Percentiles rank a stretch among this genome's conserved stretches.
These are phyloP conservation scores for Secale cereale DNA, from an alignment of 176 grass and related monocot species.

Conservation along the genomic window DNA sequence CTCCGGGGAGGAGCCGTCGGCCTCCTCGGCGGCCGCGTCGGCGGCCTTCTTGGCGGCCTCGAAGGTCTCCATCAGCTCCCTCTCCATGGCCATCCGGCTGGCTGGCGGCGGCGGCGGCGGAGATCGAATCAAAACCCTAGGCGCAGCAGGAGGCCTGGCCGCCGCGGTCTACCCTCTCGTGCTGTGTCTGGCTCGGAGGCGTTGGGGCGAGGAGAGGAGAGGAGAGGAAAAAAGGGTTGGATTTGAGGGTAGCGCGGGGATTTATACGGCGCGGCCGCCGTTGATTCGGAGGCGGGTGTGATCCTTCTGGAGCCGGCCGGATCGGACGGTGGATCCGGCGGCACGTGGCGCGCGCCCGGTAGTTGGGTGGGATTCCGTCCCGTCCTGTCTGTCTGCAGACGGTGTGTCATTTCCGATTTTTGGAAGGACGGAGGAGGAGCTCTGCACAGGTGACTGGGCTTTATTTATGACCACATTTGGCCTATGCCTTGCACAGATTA, in stretches of 20 bases:
- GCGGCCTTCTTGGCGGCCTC: conserved; percentile 91
- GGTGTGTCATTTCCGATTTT: background rate
- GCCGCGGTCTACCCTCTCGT: background rate
- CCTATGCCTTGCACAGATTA: too few relatives aligned
- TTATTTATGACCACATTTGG: too few relatives aligned
- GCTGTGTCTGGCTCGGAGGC: background rate
- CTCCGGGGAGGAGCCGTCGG: conserved; percentile 44
- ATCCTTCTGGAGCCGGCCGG: conserved; percentile 23
- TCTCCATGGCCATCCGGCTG: conserved; percentile 46
- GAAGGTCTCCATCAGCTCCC: conserved; percentile 86
- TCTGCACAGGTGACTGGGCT: background rate
- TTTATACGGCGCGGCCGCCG: conserved; percentile 36
- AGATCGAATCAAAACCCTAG: conserved; percentile 61
- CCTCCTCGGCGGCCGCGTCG: conserved; percentile 38
- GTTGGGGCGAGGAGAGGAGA: background rate
- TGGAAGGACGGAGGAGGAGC: background rate
- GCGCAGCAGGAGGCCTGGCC: background rate
- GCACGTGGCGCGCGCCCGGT: background rate
- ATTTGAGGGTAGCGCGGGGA: background rate
- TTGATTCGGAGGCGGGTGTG: conserved; percentile 30
- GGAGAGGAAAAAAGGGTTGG: background rate
- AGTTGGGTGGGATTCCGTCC: background rate
- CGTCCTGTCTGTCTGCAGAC: background rate
- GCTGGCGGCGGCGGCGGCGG: background rate
- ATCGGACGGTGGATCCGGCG: background rate